phyloP scores from a whole-genome alignment of 2,329 filamentous ascomycete genomes.

The Didymella arachidicola region DNA sequence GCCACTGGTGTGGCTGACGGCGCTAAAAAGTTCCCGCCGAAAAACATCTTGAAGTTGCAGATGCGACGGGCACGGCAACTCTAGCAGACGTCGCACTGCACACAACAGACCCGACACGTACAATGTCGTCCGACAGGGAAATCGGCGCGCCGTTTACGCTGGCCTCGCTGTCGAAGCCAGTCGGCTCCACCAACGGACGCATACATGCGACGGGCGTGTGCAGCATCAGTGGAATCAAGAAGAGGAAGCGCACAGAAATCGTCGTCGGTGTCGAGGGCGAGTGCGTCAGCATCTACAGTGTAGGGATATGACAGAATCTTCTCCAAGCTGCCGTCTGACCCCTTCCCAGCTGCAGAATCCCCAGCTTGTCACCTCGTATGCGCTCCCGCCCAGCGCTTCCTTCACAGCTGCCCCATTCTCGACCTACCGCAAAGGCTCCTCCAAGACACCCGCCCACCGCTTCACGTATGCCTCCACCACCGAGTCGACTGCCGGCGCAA shows the following conservation, averaged over 20 bases:
- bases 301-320: constrained; percentile 44
- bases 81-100: constrained; percentile 31
- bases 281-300: constrained; percentile 69
- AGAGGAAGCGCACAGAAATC: constrained; percentile 69
- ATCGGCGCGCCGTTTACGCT: constrained; percentile 53
- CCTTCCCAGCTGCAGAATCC: constrained; percentile 65
- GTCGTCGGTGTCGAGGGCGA: constrained; percentile 67
- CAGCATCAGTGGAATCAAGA: constrained; percentile 63
- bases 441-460: constrained; percentile 56
- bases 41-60: constrained; percentile 20
- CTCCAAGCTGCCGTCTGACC: neutral
- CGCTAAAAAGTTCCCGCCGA: constrained; percentile 7
- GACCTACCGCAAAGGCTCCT: constrained; percentile 60
- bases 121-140: constrained; percentile 48
- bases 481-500: constrained; percentile 55
- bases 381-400: constrained; percentile 65
- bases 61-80: constrained; percentile 28
- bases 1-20: constrained; percentile 1
- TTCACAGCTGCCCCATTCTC: constrained; percentile 67
- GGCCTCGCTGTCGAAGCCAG: constrained; percentile 55
- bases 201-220: constrained; percentile 58
- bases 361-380: constrained; percentile 67
- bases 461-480: constrained; percentile 64
- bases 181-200: constrained; percentile 51
- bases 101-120: constrained; percentile 37